phyloP scores from a whole-genome alignment of 495 filamentous ascomycete species.

The Zalerion maritima region DNA sequence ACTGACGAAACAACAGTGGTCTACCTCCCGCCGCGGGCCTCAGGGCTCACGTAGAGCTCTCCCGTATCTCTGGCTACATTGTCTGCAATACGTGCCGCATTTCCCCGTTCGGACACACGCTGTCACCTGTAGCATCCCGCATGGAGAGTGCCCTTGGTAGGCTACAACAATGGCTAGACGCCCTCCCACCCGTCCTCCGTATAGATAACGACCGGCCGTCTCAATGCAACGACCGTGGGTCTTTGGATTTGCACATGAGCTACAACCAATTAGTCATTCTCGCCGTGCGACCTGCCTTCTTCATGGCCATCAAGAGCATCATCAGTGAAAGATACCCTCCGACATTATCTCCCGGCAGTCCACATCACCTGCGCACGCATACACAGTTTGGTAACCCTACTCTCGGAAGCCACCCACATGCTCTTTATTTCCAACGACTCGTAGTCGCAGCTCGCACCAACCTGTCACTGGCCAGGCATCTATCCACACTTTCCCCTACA shows the following conservation, averaged over 20 bases:
- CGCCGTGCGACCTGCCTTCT: constrained; percentile 23
- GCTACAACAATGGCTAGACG: constrained; percentile 13
- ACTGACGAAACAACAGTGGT: constrained; percentile 4
- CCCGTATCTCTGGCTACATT: constrained; percentile 21
- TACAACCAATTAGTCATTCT: constrained; percentile 30
- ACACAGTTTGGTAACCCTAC: no score
- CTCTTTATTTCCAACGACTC: no score
- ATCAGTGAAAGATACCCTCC: constrained; percentile 11
- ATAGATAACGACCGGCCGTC: constrained; percentile 3
- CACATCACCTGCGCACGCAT: not conserved
- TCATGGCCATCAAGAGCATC: constrained; percentile 21
- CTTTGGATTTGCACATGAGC: constrained; percentile 23
- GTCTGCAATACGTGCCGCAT: constrained; percentile 20
- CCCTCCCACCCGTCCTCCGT: constrained; percentile 7
- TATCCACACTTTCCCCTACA: constrained; percentile 10
- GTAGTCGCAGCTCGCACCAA: constrained; percentile 20
- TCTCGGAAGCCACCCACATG: no score
- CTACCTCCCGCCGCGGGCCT: constrained; percentile 22
- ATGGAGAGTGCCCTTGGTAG: constrained; percentile 12
- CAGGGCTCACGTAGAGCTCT: constrained; percentile 22
- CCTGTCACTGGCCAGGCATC: constrained; percentile 15
- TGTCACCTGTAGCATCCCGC: not conserved
- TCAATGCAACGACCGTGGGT: constrained; percentile 14
- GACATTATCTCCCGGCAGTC: not conserved
- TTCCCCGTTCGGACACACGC: constrained; percentile 2